These are phyloP conservation scores for Ceratobasidium sp. DNA, from an alignment of 1,284 basidiomycete species.

Conservation along the genomic window DNA sequence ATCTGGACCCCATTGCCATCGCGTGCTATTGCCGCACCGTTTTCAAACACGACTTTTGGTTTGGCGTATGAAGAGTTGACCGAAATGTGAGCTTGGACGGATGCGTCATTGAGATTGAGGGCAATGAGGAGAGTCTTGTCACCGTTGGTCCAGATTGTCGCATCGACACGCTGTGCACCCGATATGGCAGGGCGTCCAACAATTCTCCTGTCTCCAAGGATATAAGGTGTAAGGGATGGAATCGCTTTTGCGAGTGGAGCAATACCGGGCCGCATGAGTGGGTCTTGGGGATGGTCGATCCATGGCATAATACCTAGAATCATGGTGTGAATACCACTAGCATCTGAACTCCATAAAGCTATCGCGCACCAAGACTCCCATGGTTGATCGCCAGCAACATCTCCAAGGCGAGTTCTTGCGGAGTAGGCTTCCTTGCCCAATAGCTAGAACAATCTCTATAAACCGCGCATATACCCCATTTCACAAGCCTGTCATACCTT, in stretches of 20 bases:
- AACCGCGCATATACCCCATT: background rate
- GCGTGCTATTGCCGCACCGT: slow-evolving; percentile 3
- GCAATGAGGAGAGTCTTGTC: slow-evolving; percentile 43
- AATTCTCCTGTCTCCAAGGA: slow-evolving; percentile 52
- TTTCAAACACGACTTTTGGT: slow-evolving; percentile 17
- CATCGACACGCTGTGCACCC: slow-evolving; percentile 26
- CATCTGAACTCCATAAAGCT: background rate
- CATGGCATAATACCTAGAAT: slow-evolving; percentile 71
- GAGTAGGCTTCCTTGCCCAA: slow-evolving; percentile 74
- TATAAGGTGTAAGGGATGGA: slow-evolving; percentile 59
- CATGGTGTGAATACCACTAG: background rate
- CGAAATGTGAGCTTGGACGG: slow-evolving; percentile 48
- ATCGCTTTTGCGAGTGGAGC: slow-evolving; percentile 66
- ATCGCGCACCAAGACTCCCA: slow-evolving; percentile 67
- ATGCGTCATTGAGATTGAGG: slow-evolving; percentile 46
- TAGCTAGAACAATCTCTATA: slow-evolving; percentile 61
- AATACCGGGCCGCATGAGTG: slow-evolving; percentile 69
- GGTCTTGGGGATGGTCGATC: slow-evolving; percentile 69
- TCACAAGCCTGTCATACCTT: slow-evolving; percentile 61
- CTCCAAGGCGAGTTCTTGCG: slow-evolving; percentile 74
- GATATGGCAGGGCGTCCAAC: slow-evolving; percentile 3
- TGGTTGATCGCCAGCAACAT: slow-evolving; percentile 76
- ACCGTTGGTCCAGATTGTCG: slow-evolving; percentile 28
- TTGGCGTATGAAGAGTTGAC: slow-evolving; percentile 14
- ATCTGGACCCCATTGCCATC: slow-evolving; percentile 3